These are phyloP conservation scores for Paecilomyces fulvus DNA, from an alignment of 2,329 filamentous ascomycete genomes.

Conservation along the genomic window DNA sequence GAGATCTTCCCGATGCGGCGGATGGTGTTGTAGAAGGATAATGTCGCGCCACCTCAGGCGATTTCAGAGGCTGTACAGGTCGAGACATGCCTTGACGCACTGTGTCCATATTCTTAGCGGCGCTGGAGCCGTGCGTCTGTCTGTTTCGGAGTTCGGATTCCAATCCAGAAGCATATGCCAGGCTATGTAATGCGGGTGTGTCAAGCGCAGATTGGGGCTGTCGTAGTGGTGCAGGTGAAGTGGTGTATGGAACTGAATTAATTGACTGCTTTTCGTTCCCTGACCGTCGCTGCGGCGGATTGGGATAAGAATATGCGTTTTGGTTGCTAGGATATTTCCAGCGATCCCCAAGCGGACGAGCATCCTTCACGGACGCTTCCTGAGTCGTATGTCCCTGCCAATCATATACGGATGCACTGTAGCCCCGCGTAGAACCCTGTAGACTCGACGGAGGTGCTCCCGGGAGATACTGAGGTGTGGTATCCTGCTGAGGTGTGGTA, in stretches of 20 bases:
- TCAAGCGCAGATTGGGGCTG: not conserved
- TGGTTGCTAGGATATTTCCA: not conserved
- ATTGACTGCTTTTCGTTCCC: not conserved
- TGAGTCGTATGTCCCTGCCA: not conserved
- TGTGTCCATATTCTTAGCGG: not conserved
- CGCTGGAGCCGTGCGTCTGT: constrained; percentile 3
- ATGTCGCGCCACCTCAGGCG: not conserved
- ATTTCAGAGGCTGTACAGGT: not conserved
- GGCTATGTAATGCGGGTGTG: constrained; percentile 11
- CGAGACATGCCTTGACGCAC: not conserved
- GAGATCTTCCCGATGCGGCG: not conserved
- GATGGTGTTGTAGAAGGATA: not conserved
- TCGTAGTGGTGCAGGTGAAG: not conserved
- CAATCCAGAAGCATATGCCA: constrained; percentile 15
- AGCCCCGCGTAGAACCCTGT: not conserved
- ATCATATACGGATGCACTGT: not conserved
- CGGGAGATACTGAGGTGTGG: constrained; percentile 1
- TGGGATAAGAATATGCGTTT: not conserved
- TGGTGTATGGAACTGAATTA: not conserved
- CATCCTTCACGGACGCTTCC: not conserved
- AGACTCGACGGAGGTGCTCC: not conserved
- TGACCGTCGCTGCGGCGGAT: not conserved
- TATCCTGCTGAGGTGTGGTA: constrained; percentile 4
- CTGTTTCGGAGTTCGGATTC: constrained; percentile 7
- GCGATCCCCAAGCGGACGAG: not conserved